Evolutionary conservation across 2,329 filamentous ascomycete species (phyloP).

Genomic region (Paramyrothecium roridum): DNA sequence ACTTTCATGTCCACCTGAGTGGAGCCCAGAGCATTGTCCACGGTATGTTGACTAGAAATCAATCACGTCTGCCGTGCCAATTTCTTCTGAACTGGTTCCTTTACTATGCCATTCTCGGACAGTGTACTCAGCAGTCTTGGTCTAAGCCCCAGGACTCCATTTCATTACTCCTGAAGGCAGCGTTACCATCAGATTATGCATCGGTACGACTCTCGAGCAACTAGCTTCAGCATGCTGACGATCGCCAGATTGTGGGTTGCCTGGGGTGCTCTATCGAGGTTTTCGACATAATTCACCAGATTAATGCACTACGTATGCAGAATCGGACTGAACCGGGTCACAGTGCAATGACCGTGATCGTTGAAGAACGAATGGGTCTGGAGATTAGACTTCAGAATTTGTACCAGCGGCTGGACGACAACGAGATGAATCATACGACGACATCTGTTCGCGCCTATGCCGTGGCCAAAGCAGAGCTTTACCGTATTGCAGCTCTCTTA

Average conservation of each 20-base stretch:
- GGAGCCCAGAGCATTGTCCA: no score
- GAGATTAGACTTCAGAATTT: no score
- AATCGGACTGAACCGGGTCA: no score
- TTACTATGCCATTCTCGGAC: conserved; percentile 5
- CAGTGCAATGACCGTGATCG: no score
- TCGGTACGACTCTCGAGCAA: neutral
- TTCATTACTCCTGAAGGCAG: no score
- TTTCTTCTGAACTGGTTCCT: conserved; percentile 6
- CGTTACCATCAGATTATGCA: no score
- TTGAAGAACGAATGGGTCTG: no score
- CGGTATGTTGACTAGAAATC: no score
- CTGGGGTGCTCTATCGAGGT: conserved; percentile 2
- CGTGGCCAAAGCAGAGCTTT: conserved; percentile 43
- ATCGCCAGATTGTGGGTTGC: neutral
- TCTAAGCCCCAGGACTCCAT: no score
- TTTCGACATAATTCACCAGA: conserved; percentile 2
- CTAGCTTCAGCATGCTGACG: neutral
- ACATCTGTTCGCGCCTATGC: neutral
- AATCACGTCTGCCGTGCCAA: neutral
- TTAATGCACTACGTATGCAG: conserved; percentile 1
- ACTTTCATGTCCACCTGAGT: no score
- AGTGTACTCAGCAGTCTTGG: neutral
- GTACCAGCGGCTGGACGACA: no score
- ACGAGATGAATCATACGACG: no score
- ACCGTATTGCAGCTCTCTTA: conserved; percentile 41